Percentiles rank a stretch among this genome's conserved stretches.
Conservation (phyloP, 2,329 filamentous ascomycete genomes). For the Scedosporium apiospermum region DNA sequence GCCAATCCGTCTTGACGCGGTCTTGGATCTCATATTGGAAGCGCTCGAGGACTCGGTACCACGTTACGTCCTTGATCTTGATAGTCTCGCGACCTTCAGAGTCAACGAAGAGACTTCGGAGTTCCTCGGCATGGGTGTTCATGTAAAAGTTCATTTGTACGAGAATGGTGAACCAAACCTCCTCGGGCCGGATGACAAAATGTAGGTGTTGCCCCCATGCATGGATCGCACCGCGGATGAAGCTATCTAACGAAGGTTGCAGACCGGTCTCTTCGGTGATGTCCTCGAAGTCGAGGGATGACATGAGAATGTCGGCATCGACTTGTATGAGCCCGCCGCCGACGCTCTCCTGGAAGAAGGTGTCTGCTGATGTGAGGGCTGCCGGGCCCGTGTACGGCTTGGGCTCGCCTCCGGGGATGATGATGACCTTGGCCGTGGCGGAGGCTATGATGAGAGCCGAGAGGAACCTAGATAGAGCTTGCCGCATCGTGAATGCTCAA, state of each 20-base stretch:
- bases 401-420: constrained; percentile 9
- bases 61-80: constrained; percentile 4
- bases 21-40: constrained; percentile 8
- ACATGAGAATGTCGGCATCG: constrained; percentile 5
- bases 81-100: constrained; percentile 34
- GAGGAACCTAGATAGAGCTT: background rate
- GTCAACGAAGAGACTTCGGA: constrained; percentile 35
- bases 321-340: background rate
- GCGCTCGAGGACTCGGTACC: constrained; percentile 4
- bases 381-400: constrained; percentile 3
- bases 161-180: constrained; percentile 46
- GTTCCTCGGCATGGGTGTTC: constrained; percentile 33
- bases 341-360: constrained; percentile 5
- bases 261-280: background rate
- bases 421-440: constrained; percentile 6
- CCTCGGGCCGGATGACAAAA: constrained; percentile 40
- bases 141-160: constrained; percentile 42
- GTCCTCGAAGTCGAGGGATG: background rate
- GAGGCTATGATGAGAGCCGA: background rate
- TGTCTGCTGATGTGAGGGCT: background rate
- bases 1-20: constrained; percentile 7
- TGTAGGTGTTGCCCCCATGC: constrained; percentile 42
- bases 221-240: constrained; percentile 33
- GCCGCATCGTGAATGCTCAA: background rate
- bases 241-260: constrained; percentile 18